Evolutionary conservation across 305 asterid species (phyloP).

Genomic region (Fraxinus ornus): DNA sequence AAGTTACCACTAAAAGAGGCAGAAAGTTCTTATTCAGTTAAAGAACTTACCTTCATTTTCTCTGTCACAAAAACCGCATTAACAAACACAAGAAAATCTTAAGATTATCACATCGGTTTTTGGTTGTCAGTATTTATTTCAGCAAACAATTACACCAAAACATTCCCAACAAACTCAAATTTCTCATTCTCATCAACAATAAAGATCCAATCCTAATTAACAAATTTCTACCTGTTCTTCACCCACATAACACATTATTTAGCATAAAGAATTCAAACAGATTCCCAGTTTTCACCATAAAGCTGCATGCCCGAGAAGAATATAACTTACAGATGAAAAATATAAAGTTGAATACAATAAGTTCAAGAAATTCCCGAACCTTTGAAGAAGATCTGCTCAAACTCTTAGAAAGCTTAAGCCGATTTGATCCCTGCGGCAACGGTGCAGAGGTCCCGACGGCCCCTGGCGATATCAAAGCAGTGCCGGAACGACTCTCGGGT

Average conservation of each 20-base stretch:
- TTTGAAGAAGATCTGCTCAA: slow-evolving; percentile 88
- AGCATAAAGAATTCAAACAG: background rate
- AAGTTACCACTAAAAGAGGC: background rate
- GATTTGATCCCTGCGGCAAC: slow-evolving; percentile 15
- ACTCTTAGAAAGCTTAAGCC: slow-evolving; percentile 68
- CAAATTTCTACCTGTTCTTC: background rate
- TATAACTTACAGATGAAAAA: background rate
- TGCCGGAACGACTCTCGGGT: background rate
- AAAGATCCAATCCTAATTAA: background rate
- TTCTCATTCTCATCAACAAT: slow-evolving; percentile 15
- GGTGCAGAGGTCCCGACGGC: background rate
- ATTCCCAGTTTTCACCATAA: background rate
- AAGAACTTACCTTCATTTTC: background rate
- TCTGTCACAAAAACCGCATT: background rate
- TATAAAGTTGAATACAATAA: background rate
- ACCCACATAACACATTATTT: background rate
- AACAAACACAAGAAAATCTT: background rate
- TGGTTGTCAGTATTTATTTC: background rate
- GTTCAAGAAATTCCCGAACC: slow-evolving; percentile 43
- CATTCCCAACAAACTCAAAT: background rate
- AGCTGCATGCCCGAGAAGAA: background rate
- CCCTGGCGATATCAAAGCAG: background rate
- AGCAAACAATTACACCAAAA: slow-evolving; percentile 12
- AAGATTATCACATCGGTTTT: background rate
- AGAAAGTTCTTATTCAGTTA: background rate